These are phyloP conservation scores for Proliferodiscus dingleyae DNA, from an alignment of 2,329 filamentous ascomycete genomes.

Conservation along the genomic window DNA sequence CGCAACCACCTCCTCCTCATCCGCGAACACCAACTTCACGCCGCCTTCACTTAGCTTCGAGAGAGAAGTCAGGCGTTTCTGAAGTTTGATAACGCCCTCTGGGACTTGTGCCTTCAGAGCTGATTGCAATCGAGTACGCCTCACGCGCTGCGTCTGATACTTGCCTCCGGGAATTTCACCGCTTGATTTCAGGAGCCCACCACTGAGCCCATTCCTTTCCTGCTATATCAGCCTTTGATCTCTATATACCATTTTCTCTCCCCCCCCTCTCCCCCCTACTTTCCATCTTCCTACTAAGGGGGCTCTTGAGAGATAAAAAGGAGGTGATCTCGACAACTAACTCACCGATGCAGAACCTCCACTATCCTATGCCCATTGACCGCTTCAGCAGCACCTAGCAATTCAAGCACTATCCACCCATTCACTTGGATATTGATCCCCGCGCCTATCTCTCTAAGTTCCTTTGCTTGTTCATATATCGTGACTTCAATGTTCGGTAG, in stretches of 20 bases:
- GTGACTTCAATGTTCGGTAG: constrained; percentile 38
- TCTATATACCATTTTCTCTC: no score
- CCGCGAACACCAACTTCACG: constrained; percentile 41
- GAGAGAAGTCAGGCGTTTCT: constrained; percentile 39
- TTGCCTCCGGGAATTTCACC: constrained; percentile 25
- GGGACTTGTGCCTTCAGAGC: constrained; percentile 44
- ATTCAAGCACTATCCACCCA: constrained; percentile 42
- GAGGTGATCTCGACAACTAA: no score
- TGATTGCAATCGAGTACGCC: constrained; percentile 38
- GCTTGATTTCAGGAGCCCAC: constrained; percentile 30
- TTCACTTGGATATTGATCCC: constrained; percentile 43
- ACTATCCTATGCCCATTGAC: constrained; percentile 35
- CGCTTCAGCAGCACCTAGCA: constrained; percentile 38
- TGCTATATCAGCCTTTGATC: no score
- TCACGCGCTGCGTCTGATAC: constrained; percentile 28
- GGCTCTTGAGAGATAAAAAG: no score
- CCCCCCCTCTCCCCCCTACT: no score
- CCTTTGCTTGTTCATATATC: constrained; percentile 41
- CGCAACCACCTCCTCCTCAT: constrained; percentile 36
- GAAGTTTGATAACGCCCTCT: constrained; percentile 38
- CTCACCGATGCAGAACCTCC: constrained; percentile 31
- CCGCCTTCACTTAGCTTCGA: constrained; percentile 35
- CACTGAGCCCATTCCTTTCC: constrained; percentile 32
- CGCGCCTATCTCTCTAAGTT: constrained; percentile 43
- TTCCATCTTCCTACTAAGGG: no score